Conservation (phyloP, 225 moss, liverwort and hornwort species). For the Sphagnum contortum region DNA sequence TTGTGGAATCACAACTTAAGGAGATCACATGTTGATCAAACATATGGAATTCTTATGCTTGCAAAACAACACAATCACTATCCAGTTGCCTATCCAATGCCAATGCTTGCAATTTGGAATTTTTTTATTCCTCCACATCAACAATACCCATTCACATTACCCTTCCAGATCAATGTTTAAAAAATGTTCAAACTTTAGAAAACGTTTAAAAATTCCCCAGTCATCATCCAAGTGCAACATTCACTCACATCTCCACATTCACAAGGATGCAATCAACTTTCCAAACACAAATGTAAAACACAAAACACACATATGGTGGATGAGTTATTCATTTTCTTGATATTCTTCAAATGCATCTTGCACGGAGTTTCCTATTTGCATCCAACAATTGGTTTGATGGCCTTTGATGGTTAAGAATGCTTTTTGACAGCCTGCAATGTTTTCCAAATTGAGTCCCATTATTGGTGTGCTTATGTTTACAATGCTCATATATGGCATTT, state of each 20-base stretch:
- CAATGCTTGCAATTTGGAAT: conserved; percentile 26
- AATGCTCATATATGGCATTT: too few species aligned
- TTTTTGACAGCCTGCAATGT: conserved; percentile 1
- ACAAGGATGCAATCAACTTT: too few species aligned
- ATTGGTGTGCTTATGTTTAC: too few species aligned
- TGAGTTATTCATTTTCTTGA: conserved; percentile 36
- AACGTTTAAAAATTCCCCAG: background rate
- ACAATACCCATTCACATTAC: background rate
- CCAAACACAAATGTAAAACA: background rate
- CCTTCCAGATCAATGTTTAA: background rate
- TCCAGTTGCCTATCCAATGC: conserved; percentile 43
- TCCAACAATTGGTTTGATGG: conserved; percentile 24
- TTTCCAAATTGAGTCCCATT: too few species aligned
- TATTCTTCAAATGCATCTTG: conserved; percentile 27
- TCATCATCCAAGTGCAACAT: too few species aligned
- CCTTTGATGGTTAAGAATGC: background rate
- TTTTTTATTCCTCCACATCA: conserved; percentile 33
- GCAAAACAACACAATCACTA: conserved; percentile 30
- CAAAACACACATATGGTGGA: conserved; percentile 31
- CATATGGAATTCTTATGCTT: conserved; percentile 21
- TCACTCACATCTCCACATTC: too few species aligned
- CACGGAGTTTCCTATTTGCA: conserved; percentile 12
- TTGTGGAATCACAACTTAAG: too few species aligned
- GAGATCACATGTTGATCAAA: conserved; percentile 33
- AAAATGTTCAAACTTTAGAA: background rate